Evolutionary conservation across 75 land plant genomes (phyloP).

Genomic region (Chamaecyparis obtusa): DNA sequence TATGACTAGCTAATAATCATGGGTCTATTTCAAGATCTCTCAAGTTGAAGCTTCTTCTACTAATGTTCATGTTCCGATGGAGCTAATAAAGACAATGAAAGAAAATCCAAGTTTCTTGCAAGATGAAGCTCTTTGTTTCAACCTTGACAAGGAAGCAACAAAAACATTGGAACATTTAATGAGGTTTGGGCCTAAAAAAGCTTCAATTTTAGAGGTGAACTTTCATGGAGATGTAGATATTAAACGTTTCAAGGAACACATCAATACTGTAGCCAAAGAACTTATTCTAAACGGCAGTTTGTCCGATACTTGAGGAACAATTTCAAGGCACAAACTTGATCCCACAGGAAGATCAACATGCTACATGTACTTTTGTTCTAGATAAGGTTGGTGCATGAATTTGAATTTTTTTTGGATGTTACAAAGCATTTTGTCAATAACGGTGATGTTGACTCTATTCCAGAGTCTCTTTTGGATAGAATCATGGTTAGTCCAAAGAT

Average conservation of each 20-base stretch:
- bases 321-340: neutral
- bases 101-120: no score
- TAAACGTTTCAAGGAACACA: neutral
- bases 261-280: slow-evolving; percentile 1
- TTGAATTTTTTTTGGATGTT: neutral
- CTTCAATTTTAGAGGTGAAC: neutral
- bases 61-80: no score
- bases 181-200: slow-evolving; percentile 1
- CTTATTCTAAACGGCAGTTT: neutral
- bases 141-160: no score
- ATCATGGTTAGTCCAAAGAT: neutral
- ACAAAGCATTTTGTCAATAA: neutral
- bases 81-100: no score
- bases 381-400: neutral
- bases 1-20: no score
- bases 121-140: no score
- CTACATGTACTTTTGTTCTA: neutral
- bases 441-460: neutral
- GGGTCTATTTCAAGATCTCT: no score
- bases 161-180: no score
- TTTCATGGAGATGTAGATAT: neutral
- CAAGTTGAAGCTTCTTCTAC: no score
- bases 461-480: neutral
- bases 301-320: neutral
- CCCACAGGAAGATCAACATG: neutral